A percentile compares a stretch with the other conserved stretches of the same genome.
Conservation (phyloP, 2,329 filamentous ascomycete genomes). For the Coniochaeta sp. region DNA sequence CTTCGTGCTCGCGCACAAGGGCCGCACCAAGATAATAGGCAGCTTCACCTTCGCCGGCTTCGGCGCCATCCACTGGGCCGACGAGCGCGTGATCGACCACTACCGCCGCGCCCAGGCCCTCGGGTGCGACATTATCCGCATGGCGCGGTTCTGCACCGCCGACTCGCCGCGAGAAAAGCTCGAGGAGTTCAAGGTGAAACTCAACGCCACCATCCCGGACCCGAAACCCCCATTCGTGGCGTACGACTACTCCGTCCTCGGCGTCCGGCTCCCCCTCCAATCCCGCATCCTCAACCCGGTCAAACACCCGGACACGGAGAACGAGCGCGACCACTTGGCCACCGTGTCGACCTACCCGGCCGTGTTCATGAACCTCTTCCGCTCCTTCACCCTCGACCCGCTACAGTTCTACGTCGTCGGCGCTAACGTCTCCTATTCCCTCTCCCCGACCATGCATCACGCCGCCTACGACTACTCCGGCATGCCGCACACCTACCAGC, state of each 20-base stretch:
- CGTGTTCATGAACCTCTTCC: slow-evolving; percentile 52
- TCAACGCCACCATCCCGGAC: slow-evolving; percentile 33
- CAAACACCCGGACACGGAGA: slow-evolving; percentile 34
- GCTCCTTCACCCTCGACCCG: slow-evolving; percentile 53
- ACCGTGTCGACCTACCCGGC: slow-evolving; percentile 49
- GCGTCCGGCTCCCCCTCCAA: slow-evolving; percentile 31
- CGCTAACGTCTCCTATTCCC: slow-evolving; percentile 59
- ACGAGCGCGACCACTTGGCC: slow-evolving; percentile 32
- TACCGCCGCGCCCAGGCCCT: slow-evolving; percentile 47
- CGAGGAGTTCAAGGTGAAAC: slow-evolving; percentile 41
- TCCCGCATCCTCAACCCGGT: slow-evolving; percentile 47
- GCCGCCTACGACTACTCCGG: slow-evolving; percentile 59
- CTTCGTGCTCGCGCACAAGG: slow-evolving; percentile 43
- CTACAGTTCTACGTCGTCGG: slow-evolving; percentile 65
- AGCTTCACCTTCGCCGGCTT: slow-evolving; percentile 43
- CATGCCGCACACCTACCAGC: slow-evolving; percentile 59
- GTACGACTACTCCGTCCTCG: slow-evolving; percentile 38
- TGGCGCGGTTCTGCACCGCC: slow-evolving; percentile 50
- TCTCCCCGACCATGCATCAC: slow-evolving; percentile 67
- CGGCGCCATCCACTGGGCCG: slow-evolving; percentile 45
- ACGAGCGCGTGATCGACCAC: slow-evolving; percentile 41
- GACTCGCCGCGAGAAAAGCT: slow-evolving; percentile 45
- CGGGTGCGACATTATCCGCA: slow-evolving; percentile 55
- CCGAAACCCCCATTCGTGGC: slow-evolving; percentile 42
- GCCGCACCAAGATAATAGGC: slow-evolving; percentile 54